Evolutionary conservation across 768 basidiomycete species (phyloP), one percentile per base, ranked within the genome.

Genomic region (Kwoniella dejecticola): DNA sequence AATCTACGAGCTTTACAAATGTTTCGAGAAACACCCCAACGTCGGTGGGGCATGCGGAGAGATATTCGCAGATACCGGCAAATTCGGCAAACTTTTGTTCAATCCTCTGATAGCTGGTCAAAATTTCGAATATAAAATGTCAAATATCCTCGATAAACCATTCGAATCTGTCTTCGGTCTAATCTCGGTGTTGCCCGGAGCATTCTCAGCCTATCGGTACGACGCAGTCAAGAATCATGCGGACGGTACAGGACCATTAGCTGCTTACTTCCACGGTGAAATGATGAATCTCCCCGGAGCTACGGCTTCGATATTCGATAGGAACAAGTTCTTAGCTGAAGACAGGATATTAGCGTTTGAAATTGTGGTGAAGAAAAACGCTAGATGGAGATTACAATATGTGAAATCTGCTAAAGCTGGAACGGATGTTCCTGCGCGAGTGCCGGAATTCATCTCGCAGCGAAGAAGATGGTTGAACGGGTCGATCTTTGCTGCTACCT

Each of bases 271-370:
- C 62, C 74, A 75, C 42, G 74, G 74, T n/a, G 74, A 75, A 31
- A 64, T 70, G 62, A 75, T 75, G 74, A 72, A 71, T 50, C 63
- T 71, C 3, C 74, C 74, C 29, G 74, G 74, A 3, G 69, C 69
- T 1, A 65, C 62, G 7, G 74, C 74, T 1, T 63, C 59, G 15
- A 62, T 64, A 29, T 48, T 76, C 81, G 85, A 91, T 79, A 84
- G 90, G 41, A 93, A 92, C 81, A 93, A 91, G 89, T 93, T 91
- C 76, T 85, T 91, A 61, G 90, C 90, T 21, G 90, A 91, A 75
- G 66, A 70, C 44, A 62, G 68, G n/a, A 64, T 66, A 40, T 56
- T 67, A 87, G 90, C 82, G 86, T 89, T 81, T 41, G 68, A 75
- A 58, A 75, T 75, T 57, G 74, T 75, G 13, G 52, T 59, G 31